Evolutionary conservation across 1,139 yeast species (phyloP).

Genomic region (Neolecta irregularis): DNA sequence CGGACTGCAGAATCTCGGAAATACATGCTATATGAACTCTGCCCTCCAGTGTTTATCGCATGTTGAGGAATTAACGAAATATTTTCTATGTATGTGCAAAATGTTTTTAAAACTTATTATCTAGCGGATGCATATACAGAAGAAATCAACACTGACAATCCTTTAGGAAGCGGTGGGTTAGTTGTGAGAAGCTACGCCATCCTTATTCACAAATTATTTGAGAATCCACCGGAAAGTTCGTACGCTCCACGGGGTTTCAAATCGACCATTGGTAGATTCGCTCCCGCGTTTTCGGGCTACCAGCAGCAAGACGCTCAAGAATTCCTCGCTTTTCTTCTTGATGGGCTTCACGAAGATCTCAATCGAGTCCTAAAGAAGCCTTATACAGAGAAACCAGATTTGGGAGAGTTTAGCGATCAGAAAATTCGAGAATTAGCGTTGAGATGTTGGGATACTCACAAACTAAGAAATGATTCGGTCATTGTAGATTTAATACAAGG

Average conservation of each 20-base stretch:
- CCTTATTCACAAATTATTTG: conserved; percentile 47
- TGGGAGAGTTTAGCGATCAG: conserved; percentile 39
- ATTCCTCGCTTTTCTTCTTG: conserved; percentile 73
- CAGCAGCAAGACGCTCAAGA: conserved; percentile 95
- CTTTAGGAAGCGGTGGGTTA: conserved; percentile 70
- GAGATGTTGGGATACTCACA: conserved; percentile 70
- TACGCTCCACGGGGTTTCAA: conserved; percentile 64
- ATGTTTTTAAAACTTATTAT: too few species aligned
- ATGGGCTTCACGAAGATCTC: conserved; percentile 86
- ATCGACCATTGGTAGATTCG: conserved; percentile 59
- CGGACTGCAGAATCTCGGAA: conserved; percentile 75
- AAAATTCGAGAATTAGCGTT: conserved; percentile 45
- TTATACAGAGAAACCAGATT: conserved; percentile 75
- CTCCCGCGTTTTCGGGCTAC: conserved; percentile 72
- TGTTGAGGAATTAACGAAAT: conserved; percentile 66
- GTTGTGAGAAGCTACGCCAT: conserved; percentile 63
- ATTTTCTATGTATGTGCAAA: too few species aligned
- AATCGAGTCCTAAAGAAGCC: conserved; percentile 74
- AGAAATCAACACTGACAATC: conserved; percentile 64
- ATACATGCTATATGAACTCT: conserved; percentile 93
- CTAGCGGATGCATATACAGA: conserved; percentile 39
- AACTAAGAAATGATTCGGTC: conserved; percentile 67
- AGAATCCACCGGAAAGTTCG: conserved; percentile 19
- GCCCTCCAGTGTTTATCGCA: conserved; percentile 84
- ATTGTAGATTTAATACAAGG: conserved; percentile 82